These are phyloP conservation scores for Lindgomyces ingoldianus DNA, from an alignment of 495 filamentous ascomycete genomes.

Conservation along the genomic window DNA sequence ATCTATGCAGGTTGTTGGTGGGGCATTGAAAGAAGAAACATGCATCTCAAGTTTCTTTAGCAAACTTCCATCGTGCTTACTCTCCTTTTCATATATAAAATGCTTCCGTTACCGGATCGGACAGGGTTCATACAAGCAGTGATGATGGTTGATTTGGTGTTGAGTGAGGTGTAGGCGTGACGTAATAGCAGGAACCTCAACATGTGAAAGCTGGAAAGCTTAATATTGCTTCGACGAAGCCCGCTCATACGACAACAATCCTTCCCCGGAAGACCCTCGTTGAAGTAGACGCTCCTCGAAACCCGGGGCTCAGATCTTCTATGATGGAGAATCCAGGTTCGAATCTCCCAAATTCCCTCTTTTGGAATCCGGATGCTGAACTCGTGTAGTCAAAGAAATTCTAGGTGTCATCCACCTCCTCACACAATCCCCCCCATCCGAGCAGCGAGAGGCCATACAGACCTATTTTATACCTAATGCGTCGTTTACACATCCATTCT, in stretches of 20 bases:
- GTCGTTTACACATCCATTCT: slow-evolving; percentile 79
- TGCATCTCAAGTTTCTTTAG: too few relatives aligned
- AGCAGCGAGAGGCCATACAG: slow-evolving; percentile 64
- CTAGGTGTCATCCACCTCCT: slow-evolving; percentile 63
- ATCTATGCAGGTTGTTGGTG: too few relatives aligned
- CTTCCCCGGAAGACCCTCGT: too few relatives aligned
- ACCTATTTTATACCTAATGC: slow-evolving; percentile 69
- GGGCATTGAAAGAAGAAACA: too few relatives aligned
- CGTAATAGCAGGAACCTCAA: not conserved
- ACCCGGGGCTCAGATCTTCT: too few relatives aligned
- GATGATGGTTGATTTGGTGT: not conserved
- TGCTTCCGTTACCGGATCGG: not conserved
- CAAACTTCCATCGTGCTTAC: too few relatives aligned
- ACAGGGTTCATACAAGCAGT: not conserved
- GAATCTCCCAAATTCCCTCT: not conserved
- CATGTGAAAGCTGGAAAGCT: not conserved
- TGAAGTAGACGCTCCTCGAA: too few relatives aligned
- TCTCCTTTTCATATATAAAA: too few relatives aligned
- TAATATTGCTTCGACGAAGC: too few relatives aligned
- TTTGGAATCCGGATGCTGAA: not conserved
- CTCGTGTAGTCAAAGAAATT: slow-evolving; percentile 54
- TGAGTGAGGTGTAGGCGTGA: not conserved
- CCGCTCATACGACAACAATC: too few relatives aligned
- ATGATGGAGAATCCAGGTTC: slow-evolving; percentile 14
- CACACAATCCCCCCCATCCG: slow-evolving; percentile 61